Conservation (phyloP, 2,329 filamentous ascomycete genomes). For the Diaporthe batatas region DNA sequence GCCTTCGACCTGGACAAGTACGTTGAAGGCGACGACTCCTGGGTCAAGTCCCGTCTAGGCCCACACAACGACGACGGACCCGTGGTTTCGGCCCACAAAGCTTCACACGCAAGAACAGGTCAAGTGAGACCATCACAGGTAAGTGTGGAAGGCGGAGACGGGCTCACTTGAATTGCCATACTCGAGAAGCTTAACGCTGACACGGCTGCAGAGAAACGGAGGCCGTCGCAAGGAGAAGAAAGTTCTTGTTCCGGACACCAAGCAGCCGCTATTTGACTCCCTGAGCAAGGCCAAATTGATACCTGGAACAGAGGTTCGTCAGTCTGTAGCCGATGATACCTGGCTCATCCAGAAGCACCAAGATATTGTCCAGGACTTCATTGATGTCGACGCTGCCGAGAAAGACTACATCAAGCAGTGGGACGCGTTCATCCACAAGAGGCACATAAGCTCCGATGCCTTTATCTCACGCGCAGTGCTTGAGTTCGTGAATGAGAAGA, state of each 20-base stretch:
- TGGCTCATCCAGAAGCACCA: conserved; percentile 73
- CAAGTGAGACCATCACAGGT: conserved; percentile 28
- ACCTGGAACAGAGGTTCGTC: conserved; percentile 62
- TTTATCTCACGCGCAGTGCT: conserved; percentile 67
- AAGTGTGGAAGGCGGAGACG: neutral
- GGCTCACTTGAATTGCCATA: neutral
- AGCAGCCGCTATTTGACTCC: conserved; percentile 68
- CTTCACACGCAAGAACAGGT: conserved; percentile 27
- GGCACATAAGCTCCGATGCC: conserved; percentile 64
- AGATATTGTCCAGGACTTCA: conserved; percentile 69
- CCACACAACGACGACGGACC: conserved; percentile 51
- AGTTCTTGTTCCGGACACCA: conserved; percentile 62
- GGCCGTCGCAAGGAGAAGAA: conserved; percentile 49
- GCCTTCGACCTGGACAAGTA: conserved; percentile 61
- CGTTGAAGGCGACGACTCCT: conserved; percentile 61
- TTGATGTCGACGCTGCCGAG: conserved; percentile 66
- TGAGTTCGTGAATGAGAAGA: conserved; percentile 64
- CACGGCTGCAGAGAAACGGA: conserved; percentile 24
- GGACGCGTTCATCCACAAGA: conserved; percentile 67
- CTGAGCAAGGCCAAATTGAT: conserved; percentile 67
- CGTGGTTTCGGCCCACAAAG: conserved; percentile 22
- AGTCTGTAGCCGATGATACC: conserved; percentile 59
- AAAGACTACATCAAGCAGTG: conserved; percentile 71
- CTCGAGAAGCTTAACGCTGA: neutral
- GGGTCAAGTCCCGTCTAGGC: conserved; percentile 58